Base-by-base conservation (phyloP, 2,329 filamentous ascomycete species). In the Canariomyces notabilis region DNA sequence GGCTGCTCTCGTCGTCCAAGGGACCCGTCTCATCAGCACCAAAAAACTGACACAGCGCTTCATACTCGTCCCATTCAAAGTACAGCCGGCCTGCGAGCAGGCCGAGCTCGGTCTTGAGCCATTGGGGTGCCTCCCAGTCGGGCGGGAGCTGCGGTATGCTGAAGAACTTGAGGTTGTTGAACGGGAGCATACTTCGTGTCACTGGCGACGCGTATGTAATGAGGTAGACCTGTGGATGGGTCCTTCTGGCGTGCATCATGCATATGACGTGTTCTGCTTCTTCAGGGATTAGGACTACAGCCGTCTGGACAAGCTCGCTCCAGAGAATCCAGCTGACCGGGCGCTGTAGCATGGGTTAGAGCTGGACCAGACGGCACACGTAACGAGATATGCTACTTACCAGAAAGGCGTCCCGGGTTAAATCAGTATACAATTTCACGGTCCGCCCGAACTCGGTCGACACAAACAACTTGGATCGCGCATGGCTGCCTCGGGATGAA, bases 241-340 rank as follows among this genome's bases (percentile, higher is more conserved):
- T 44, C 1, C 41, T 23, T 1, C 20, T 34, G 0, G 44, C 42
- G 1, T 60, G 61, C 5, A 83, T 51, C 0, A 68, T 50, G 0
- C 69, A 68, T 3, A 86, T 67, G 0, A 85, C 52, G 0, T 56
- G 37, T 45, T 86, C 78, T 0, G 74, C 79, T 58, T 87, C 83
- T 52, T 86, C 82, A 0, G 80, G 77, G 21, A 77, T 79, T 2
- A 86, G 57, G 2, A 86, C 59, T 0, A 87, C 51, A 0, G 73
- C 82, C 0, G 67, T 72, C 6, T 75, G 56, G 0, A 65, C 64
- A 0, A 53, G n/a, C 0, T 54, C 53, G 48, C 72, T 77, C 73
- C 75, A 83, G 0, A 86, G 60, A 2, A 87, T 57, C 80, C 80
- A 87, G 20, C 80, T 75, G 0, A 83, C 76, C 0, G 75, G 68